Percentiles rank a stretch among this genome's conserved stretches.
Conservation (phyloP, 208 protist genomes). For the Leishmania tarentolae region DNA sequence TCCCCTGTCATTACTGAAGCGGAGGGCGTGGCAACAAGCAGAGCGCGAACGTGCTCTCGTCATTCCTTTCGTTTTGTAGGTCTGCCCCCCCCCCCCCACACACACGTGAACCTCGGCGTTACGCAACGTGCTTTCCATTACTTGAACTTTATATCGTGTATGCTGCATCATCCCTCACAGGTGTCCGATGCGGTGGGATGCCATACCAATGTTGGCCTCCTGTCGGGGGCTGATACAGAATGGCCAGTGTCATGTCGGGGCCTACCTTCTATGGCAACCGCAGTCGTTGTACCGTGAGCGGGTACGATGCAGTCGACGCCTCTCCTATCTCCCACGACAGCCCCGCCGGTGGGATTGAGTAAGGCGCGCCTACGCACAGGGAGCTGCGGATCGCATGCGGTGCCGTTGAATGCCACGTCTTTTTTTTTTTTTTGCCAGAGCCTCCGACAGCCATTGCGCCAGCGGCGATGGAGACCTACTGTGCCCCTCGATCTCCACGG, state of each 20-base stretch:
- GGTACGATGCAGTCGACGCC: constrained; percentile 10
- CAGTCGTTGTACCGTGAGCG: constrained; percentile 21
- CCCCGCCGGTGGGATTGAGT: neutral
- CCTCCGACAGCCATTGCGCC: neutral
- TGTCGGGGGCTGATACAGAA: constrained; percentile 41
- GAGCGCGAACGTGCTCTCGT: neutral
- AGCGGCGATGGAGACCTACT: neutral
- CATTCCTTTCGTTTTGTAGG: constrained; percentile 29
- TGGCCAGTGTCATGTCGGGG: constrained; percentile 42
- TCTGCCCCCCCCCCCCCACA: constrained; percentile 56
- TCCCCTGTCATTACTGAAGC: neutral
- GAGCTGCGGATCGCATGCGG: neutral
- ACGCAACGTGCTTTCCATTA: constrained; percentile 52
- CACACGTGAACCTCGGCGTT: constrained; percentile 25
- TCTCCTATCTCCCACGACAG: constrained; percentile 19
- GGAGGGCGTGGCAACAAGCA: neutral
- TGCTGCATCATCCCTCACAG: constrained; percentile 39
- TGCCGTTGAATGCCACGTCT: neutral
- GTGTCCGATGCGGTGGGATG: constrained; percentile 61
- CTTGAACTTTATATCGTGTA: constrained; percentile 68
- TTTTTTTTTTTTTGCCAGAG: neutral
- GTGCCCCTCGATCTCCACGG: neutral
- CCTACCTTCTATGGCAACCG: constrained; percentile 24
- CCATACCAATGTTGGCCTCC: constrained; percentile 61
- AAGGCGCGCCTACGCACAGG: neutral